Evolutionary conservation across 1,284 basidiomycete species (phyloP).

Genomic region (Ceratobasidium sp.): DNA sequence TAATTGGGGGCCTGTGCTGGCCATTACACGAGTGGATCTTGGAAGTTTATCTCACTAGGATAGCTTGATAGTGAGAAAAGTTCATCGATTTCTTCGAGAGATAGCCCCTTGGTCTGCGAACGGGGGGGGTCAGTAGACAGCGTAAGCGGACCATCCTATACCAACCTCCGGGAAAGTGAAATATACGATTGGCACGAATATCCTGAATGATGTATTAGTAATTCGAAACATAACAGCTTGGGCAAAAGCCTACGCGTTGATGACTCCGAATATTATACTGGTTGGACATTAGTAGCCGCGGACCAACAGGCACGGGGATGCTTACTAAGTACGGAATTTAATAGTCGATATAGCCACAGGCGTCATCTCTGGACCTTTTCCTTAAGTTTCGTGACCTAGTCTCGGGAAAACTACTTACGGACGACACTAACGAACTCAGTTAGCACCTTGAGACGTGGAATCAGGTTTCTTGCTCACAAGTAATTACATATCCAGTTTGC

Average conservation of each 20-base stretch:
- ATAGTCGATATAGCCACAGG: too few relatives aligned
- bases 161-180: constrained; percentile 14
- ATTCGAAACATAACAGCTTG: neutral
- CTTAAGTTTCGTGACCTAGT: neutral
- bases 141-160: too few relatives aligned
- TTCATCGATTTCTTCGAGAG: too few relatives aligned
- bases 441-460: neutral
- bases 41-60: too few relatives aligned
- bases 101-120: too few relatives aligned
- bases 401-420: neutral
- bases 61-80: too few relatives aligned
- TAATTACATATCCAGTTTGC: constrained; percentile 28
- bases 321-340: too few relatives aligned
- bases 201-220: neutral
- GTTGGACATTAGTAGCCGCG: neutral
- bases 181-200: constrained; percentile 5
- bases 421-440: neutral
- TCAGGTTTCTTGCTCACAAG: neutral
- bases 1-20: too few relatives aligned
- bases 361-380: neutral
- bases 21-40: too few relatives aligned
- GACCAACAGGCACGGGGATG: neutral
- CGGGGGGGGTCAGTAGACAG: too few relatives aligned
- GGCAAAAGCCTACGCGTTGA: constrained; percentile 9
- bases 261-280: constrained; percentile 4